phyloP scores from a whole-genome alignment of 352 stramenopile genomes.

The Phytophthora niederhauseri region DNA sequence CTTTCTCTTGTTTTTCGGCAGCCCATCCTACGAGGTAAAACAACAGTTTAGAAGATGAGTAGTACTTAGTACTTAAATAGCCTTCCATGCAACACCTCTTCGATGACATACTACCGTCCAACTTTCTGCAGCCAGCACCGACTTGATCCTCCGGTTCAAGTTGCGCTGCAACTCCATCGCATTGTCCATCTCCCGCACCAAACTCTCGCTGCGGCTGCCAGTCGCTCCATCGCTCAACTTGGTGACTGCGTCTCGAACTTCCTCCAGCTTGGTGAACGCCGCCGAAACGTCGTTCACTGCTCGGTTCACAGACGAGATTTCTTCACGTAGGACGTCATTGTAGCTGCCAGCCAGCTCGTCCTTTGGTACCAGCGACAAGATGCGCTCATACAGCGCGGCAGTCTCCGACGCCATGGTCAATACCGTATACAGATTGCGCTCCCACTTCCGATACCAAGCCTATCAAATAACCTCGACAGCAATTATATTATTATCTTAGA shows the following conservation, averaged over 20 bases:
- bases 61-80: too few relatives aligned
- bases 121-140: background rate
- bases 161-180: slow-evolving; percentile 3
- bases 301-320: slow-evolving; percentile 5
- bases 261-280: slow-evolving; percentile 19
- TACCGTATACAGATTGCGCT: too few relatives aligned
- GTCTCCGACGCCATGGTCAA: background rate
- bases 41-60: too few relatives aligned
- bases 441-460: too few relatives aligned
- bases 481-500: too few relatives aligned
- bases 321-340: slow-evolving; percentile 11
- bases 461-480: too few relatives aligned
- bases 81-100: too few relatives aligned
- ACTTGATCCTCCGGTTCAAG: background rate
- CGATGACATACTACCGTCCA: too few relatives aligned
- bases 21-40: too few relatives aligned
- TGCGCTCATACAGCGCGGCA: slow-evolving; percentile 19
- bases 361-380: slow-evolving; percentile 11
- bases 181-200: background rate
- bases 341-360: slow-evolving; percentile 12
- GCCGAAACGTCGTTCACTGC: slow-evolving; percentile 13
- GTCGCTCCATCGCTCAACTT: slow-evolving; percentile 6
- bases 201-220: slow-evolving; percentile 4
- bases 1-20: too few relatives aligned
- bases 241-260: slow-evolving; percentile 14